These are phyloP conservation scores for Ophiostoma populinum DNA, from an alignment of 2,329 filamentous ascomycete species.

Conservation along the genomic window DNA sequence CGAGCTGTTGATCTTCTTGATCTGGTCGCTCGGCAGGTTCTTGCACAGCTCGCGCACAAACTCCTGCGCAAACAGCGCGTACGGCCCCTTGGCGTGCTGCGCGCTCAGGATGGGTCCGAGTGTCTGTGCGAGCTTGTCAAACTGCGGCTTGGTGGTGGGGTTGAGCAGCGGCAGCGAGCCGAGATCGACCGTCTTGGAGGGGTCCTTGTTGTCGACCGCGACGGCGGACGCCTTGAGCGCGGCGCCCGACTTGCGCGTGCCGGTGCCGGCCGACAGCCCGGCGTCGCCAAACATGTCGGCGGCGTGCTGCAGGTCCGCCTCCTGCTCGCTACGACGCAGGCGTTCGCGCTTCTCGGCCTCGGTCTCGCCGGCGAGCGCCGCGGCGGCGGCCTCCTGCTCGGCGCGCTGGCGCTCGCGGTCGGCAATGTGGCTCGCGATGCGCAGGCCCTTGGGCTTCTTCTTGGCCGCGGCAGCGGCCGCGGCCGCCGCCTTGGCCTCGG, in stretches of 20 bases:
- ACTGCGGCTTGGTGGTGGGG: constrained; percentile 73
- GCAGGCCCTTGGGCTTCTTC: constrained; percentile 78
- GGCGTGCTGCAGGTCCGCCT: constrained; percentile 74
- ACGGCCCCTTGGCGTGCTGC: constrained; percentile 78
- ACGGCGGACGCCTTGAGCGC: constrained; percentile 40
- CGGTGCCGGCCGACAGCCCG: constrained; percentile 40
- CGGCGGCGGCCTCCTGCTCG: constrained; percentile 37
- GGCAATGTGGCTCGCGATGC: constrained; percentile 64
- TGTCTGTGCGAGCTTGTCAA: constrained; percentile 59
- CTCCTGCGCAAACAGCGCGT: constrained; percentile 77
- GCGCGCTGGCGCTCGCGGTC: constrained; percentile 34
- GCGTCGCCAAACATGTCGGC: constrained; percentile 79
- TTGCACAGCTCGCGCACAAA: constrained; percentile 75
- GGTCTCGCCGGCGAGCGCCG: constrained; percentile 55
- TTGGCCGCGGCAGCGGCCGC: constrained; percentile 74
- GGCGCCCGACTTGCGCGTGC: constrained; percentile 50
- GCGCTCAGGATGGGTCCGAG: constrained; percentile 60
- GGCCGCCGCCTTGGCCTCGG: constrained; percentile 73
- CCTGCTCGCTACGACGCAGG: constrained; percentile 64
- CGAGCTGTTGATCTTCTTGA: constrained; percentile 84
- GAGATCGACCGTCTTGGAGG: constrained; percentile 66
- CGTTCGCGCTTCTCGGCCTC: constrained; percentile 58
- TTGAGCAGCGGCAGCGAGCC: constrained; percentile 71
- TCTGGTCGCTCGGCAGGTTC: constrained; percentile 78
- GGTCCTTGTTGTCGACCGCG: constrained; percentile 53